Percentiles rank a stretch among this genome's conserved stretches.
Conservation (phyloP, 192 early-diverging fungal genomes). For the Geranomyces michiganensis region DNA sequence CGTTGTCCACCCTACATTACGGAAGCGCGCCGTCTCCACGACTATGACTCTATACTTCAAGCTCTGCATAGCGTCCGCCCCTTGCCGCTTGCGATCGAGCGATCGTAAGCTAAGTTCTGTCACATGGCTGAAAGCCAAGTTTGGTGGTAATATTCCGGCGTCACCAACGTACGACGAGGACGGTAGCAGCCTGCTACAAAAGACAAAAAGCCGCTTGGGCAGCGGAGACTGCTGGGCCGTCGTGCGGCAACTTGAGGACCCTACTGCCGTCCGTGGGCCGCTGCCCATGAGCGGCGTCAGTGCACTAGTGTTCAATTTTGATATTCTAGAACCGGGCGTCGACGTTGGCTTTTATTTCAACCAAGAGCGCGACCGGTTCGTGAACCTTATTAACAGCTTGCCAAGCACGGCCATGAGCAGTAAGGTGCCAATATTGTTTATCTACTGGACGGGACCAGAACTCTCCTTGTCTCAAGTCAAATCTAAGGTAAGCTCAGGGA, state of each 20-base stretch:
- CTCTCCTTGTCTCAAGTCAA: not conserved
- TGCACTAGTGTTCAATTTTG: constrained; percentile 38
- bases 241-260: constrained; percentile 14
- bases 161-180: constrained; percentile 5
- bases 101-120: not conserved
- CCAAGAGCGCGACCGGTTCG: constrained; percentile 16
- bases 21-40: not conserved
- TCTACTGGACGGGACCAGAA: not conserved
- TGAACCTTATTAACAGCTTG: constrained; percentile 18
- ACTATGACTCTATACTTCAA: not conserved
- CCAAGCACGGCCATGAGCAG: not conserved
- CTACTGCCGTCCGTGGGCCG: not conserved
- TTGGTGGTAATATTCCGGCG: not conserved
- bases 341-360: constrained; percentile 9
- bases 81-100: not conserved
- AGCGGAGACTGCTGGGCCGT: constrained; percentile 15
- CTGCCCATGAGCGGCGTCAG: constrained; percentile 16
- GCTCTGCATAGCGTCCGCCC: not conserved
- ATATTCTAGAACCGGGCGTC: constrained; percentile 9
- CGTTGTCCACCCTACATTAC: not conserved
- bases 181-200: not conserved
- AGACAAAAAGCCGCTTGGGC: no score
- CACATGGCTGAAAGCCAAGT: constrained; percentile 9
- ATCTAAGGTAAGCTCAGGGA: not conserved
- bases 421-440: constrained; percentile 13